phyloP scores from a whole-genome alignment of 2,329 filamentous ascomycete species.

The Capronia epimyces region DNA sequence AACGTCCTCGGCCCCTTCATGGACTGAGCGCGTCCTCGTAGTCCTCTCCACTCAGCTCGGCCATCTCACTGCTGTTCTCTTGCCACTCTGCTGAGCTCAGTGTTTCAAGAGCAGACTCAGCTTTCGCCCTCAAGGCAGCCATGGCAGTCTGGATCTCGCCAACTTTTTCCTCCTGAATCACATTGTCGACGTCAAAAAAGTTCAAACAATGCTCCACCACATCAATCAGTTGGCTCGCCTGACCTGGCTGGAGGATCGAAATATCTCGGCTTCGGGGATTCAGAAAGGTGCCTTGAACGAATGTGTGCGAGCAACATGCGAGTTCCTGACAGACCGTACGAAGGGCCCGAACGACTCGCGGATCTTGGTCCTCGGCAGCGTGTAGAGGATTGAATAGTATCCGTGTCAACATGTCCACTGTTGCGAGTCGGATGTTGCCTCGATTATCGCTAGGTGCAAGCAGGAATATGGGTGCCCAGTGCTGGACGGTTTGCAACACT shows the following conservation, averaged over 20 bases:
- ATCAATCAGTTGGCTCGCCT: constrained; percentile 22
- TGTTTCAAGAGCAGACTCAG: constrained; percentile 20
- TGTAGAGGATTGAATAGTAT: constrained; percentile 38
- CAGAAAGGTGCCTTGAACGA: constrained; percentile 19
- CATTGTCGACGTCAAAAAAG: constrained; percentile 21
- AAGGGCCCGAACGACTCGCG: constrained; percentile 7
- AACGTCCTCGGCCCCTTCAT: constrained; percentile 2
- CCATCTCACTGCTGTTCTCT: constrained; percentile 25
- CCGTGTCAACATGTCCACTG: constrained; percentile 40
- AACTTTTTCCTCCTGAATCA: constrained; percentile 19
- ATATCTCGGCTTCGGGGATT: constrained; percentile 11
- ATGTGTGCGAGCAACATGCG: constrained; percentile 10
- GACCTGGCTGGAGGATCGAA: constrained; percentile 19
- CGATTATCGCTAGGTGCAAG: constrained; percentile 43
- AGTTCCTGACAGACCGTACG: constrained; percentile 13
- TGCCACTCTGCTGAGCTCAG: constrained; percentile 25
- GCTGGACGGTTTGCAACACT: constrained; percentile 40
- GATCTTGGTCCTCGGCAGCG: constrained; percentile 31
- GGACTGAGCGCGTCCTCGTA: constrained; percentile 20
- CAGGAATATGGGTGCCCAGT: constrained; percentile 50
- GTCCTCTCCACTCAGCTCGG: constrained; percentile 22
- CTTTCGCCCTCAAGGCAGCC: constrained; percentile 15
- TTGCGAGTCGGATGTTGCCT: constrained; percentile 41
- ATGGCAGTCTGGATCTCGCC: constrained; percentile 13
- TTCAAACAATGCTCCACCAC: constrained; percentile 21